phyloP scores from a whole-genome alignment of 257 asterid species.

The Jacaranda mimosifolia region DNA sequence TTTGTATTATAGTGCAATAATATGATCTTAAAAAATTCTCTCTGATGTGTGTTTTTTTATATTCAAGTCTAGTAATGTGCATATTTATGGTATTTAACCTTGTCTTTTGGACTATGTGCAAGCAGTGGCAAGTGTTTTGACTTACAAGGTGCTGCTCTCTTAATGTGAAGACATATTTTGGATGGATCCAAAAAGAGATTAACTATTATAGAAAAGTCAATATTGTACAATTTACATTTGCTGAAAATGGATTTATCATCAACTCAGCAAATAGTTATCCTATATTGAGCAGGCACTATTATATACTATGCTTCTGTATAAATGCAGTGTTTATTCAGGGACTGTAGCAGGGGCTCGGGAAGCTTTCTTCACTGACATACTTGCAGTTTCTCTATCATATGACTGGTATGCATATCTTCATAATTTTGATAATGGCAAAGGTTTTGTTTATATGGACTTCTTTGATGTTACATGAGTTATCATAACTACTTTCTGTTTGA shows the following conservation, averaged over 20 bases:
- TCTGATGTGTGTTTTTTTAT: background rate
- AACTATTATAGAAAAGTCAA: background rate
- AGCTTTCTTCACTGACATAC: slow-evolving; percentile 75
- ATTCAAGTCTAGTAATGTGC: background rate
- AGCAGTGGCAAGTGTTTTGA: background rate
- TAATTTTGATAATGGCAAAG: background rate
- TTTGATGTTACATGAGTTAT: slow-evolving; percentile 18
- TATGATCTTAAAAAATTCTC: slow-evolving; percentile 1
- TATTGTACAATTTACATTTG: background rate
- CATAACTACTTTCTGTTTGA: background rate
- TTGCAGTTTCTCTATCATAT: slow-evolving; percentile 79
- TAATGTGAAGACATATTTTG: slow-evolving; percentile 5
- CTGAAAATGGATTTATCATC: background rate
- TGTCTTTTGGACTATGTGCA: background rate
- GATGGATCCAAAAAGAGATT: background rate
- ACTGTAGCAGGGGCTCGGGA: slow-evolving; percentile 96
- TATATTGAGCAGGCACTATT: slow-evolving; percentile 11
- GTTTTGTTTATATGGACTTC: slow-evolving; percentile 5
- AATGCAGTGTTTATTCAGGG: slow-evolving; percentile 80
- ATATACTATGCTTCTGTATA: slow-evolving; percentile 9
- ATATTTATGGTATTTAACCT: slow-evolving; percentile 7
- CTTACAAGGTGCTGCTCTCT: background rate
- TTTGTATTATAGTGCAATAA: slow-evolving; percentile 3
- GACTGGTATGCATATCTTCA: slow-evolving; percentile 60
- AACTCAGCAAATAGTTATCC: background rate